phyloP scores from a whole-genome alignment of 805 yeast species.

The Suhomyces kilbournensis region DNA sequence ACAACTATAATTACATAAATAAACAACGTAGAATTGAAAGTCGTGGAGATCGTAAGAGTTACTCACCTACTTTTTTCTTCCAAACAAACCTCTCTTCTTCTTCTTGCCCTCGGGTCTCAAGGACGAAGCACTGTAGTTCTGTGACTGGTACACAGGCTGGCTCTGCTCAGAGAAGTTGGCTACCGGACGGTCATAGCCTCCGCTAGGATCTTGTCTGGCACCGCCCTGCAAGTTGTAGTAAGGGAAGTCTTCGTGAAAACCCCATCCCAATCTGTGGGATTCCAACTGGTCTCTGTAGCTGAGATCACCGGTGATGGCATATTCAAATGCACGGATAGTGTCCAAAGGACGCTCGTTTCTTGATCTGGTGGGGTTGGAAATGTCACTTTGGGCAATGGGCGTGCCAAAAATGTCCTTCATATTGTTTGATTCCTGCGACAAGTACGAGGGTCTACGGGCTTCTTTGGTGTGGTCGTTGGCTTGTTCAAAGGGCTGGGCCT shows the following conservation, averaged over 20 bases:
- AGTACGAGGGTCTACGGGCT: conserved; percentile 41
- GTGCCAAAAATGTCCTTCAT: conserved; percentile 84
- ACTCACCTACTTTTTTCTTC: conserved; percentile 46
- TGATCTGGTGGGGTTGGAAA: conserved; percentile 88
- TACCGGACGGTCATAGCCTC: conserved; percentile 30
- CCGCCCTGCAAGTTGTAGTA: conserved; percentile 35
- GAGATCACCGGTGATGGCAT: conserved; percentile 86
- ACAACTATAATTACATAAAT: not conserved
- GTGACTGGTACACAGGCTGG: conserved; percentile 49
- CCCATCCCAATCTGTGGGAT: conserved; percentile 76
- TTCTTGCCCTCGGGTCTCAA: conserved; percentile 40
- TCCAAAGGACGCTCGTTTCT: conserved; percentile 97
- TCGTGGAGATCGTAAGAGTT: not conserved
- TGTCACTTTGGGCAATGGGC: conserved; percentile 73
- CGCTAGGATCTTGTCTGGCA: conserved; percentile 23
- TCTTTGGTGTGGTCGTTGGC: conserved; percentile 38
- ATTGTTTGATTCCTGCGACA: conserved; percentile 50
- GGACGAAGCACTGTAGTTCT: conserved; percentile 55
- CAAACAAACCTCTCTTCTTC: conserved; percentile 80
- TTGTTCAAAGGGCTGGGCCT: conserved; percentile 90
- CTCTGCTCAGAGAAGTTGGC: conserved; percentile 37
- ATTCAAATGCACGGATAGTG: conserved; percentile 91
- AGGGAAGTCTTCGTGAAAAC: conserved; percentile 78
- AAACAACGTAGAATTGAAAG: not conserved
- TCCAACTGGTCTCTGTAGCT: conserved; percentile 79